Percentiles rank a stretch among this genome's conserved stretches.
These are phyloP conservation scores for Termitomyces eurrhizus DNA, from an alignment of 768 basidiomycete genomes.

Conservation along the genomic window DNA sequence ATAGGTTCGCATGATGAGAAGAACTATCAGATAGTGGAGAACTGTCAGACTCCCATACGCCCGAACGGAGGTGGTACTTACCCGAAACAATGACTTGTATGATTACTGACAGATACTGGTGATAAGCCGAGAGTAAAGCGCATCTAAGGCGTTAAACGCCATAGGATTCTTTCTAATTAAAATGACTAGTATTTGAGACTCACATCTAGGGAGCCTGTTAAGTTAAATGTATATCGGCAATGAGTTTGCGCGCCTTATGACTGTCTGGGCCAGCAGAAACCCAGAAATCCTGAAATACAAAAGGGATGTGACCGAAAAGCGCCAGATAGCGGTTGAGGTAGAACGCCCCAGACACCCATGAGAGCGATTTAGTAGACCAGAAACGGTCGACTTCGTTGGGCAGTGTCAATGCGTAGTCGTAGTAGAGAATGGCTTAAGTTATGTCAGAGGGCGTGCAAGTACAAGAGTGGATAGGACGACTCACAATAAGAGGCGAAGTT, in stretches of 20 bases:
- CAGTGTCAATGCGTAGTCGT: conserved; percentile 49
- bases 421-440: conserved; percentile 35
- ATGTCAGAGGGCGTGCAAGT: not conserved
- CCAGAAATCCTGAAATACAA: conserved; percentile 17
- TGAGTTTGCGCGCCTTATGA: not conserved
- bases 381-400: conserved; percentile 37
- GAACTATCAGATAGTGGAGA: conserved; percentile 18
- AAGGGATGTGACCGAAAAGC: conserved; percentile 34
- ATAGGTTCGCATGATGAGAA: conserved; percentile 37
- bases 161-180: not conserved
- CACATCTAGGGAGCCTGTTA: conserved; percentile 2
- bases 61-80: conserved; percentile 6
- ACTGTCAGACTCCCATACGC: not conserved
- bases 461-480: not conserved
- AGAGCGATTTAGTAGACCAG: conserved; percentile 33
- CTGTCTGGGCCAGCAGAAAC: conserved; percentile 18
- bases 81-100: conserved; percentile 37
- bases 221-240: not conserved
- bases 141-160: conserved; percentile 19
- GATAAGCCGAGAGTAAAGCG: conserved; percentile 18
- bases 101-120: conserved; percentile 28
- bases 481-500: conserved; percentile 17
- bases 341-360: conserved; percentile 36
- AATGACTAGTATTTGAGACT: not conserved
- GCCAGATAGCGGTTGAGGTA: conserved; percentile 41